These are phyloP conservation scores for Triticum urartu DNA, from an alignment of 176 grass and related monocot genomes.

Conservation along the genomic window DNA sequence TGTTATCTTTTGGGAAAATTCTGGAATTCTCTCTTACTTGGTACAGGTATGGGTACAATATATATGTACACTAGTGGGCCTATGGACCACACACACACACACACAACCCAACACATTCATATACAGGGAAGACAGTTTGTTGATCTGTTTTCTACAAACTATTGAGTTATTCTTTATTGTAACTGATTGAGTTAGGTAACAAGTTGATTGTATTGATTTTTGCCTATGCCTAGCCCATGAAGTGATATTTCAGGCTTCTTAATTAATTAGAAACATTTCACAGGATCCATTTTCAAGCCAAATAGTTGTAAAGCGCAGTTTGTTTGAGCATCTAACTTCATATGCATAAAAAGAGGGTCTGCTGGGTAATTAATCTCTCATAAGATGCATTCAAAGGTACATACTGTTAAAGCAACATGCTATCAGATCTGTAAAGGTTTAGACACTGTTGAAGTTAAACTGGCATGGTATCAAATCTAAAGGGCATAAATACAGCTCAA, in stretches of 20 bases:
- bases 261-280: not conserved
- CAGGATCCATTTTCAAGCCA: not conserved
- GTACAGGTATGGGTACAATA: no score
- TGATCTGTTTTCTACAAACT: slow-evolving; percentile 29
- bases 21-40: no score
- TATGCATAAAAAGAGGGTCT: slow-evolving; percentile 26
- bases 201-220: slow-evolving; percentile 10
- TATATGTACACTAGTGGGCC: no score
- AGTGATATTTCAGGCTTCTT: slow-evolving; percentile 2
- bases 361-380: slow-evolving; percentile 14
- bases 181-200: not conserved
- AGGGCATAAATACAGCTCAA: slow-evolving; percentile 35
- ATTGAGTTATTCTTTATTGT: not conserved
- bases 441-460: slow-evolving; percentile 9
- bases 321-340: slow-evolving; percentile 20
- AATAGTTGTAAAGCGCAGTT: slow-evolving; percentile 3
- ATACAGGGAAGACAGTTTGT: not conserved
- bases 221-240: not conserved
- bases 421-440: slow-evolving; percentile 25
- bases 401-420: slow-evolving; percentile 30
- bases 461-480: slow-evolving; percentile 25
- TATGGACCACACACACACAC: no score
- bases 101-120: not conserved
- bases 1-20: no score
- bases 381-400: slow-evolving; percentile 19